Percentiles rank a stretch among this genome's conserved stretches.
Evolutionary conservation across 306 rosid genomes (phyloP).

Genomic region (Oemleria cerasiformis): DNA sequence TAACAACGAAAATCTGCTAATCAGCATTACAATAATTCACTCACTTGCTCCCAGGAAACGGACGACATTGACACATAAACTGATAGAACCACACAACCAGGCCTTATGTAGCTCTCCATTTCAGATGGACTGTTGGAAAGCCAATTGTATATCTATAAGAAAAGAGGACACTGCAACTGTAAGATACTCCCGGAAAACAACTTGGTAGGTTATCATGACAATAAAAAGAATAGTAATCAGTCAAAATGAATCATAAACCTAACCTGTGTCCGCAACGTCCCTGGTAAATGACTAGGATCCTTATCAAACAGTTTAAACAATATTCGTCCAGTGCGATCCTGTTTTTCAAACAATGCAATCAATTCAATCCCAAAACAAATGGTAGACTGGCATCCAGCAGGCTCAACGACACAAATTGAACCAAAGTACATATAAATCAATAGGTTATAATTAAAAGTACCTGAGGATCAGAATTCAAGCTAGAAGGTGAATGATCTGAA

Average conservation of each 20-base stretch:
- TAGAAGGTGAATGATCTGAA: slow-evolving; percentile 90
- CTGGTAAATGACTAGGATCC: slow-evolving; percentile 89
- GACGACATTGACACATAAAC: slow-evolving; percentile 70
- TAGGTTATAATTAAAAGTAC: slow-evolving; percentile 29
- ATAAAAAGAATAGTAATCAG: background rate
- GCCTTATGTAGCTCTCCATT: slow-evolving; percentile 93
- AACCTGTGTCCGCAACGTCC: slow-evolving; percentile 76
- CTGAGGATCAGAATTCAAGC: slow-evolving; percentile 83
- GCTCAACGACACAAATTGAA: background rate
- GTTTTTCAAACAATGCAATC: slow-evolving; percentile 20
- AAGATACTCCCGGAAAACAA: background rate
- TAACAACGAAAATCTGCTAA: slow-evolving; percentile 10
- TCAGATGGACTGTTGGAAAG: slow-evolving; percentile 86
- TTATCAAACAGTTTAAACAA: slow-evolving; percentile 80
- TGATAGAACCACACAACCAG: slow-evolving; percentile 87
- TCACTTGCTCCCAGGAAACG: slow-evolving; percentile 76
- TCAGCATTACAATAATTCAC: slow-evolving; percentile 32
- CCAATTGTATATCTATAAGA: slow-evolving; percentile 69
- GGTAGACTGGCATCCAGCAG: slow-evolving; percentile 2
- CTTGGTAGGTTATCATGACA: background rate
- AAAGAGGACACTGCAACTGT: background rate
- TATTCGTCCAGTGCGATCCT: slow-evolving; percentile 88
- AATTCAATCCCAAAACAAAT: slow-evolving; percentile 19
- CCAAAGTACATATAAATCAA: background rate
- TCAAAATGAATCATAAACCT: slow-evolving; percentile 15